Evolutionary conservation across 352 stramenopile genomes (phyloP).

Genomic region (Phytophthora niederhauseri): DNA sequence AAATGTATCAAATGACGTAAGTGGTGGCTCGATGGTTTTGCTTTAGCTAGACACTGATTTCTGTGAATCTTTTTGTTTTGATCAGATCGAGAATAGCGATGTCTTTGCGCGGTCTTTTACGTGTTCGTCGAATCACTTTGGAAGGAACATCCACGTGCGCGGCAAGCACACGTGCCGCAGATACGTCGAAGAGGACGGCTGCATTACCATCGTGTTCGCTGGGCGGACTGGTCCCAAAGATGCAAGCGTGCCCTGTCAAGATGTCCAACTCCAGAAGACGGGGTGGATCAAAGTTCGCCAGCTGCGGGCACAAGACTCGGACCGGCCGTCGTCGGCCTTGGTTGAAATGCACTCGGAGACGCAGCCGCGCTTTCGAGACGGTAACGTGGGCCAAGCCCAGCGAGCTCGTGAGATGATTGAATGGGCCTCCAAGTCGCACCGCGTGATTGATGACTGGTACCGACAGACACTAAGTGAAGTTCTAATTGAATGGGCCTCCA

Average conservation of each 20-base stretch:
- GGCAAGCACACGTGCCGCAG: conserved; percentile 30
- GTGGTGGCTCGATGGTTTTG: neutral
- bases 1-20: conserved; percentile 6
- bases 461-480: conserved; percentile 25
- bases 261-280: conserved; percentile 30
- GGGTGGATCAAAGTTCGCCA: conserved; percentile 33
- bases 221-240: conserved; percentile 6
- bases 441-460: conserved; percentile 31
- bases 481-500: too few relatives aligned
- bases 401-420: conserved; percentile 21
- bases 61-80: neutral
- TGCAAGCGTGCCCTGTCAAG: neutral
- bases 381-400: conserved; percentile 4
- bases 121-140: conserved; percentile 20
- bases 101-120: conserved; percentile 20
- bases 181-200: conserved; percentile 25
- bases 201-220: conserved; percentile 29
- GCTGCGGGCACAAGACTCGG: neutral
- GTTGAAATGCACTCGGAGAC: conserved; percentile 27
- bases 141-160: conserved; percentile 7
- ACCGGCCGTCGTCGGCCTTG: conserved; percentile 8
- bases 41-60: neutral
- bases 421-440: conserved; percentile 12
- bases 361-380: conserved; percentile 22
- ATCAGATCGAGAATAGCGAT: conserved; percentile 6